Base-by-base conservation (phyloP, 2,329 filamentous ascomycete genomes). In the Hypoxylon sp. region DNA sequence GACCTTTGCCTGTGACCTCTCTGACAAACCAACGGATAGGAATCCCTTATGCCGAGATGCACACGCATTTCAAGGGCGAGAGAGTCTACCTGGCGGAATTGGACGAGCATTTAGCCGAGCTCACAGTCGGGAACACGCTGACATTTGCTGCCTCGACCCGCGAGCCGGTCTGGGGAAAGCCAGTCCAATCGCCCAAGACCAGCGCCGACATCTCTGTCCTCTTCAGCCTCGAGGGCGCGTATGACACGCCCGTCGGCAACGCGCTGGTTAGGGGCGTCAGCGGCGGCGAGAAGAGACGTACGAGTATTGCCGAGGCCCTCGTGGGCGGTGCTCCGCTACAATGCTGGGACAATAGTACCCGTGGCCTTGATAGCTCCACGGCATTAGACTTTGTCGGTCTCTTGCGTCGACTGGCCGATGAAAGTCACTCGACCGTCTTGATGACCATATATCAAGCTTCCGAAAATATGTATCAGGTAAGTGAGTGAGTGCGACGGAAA, bases 251-350 rank as follows among this genome's bases (percentile, higher is more conserved):
- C 13, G 89, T 93, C n/a, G 91, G 91, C 42, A 92, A 93, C 78
- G 91, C 92, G 78, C 92, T 88, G 75, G 82, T 93, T 31, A 88
- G 90, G 58, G 91, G 91, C 77, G 90, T 93, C 5, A 90, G 87
- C 24, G 91, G 91, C 76, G 91, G 91, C 74, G 91, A 93, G 83
- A 84, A 88, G 48, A 88, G 88, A 80, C 85, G 89, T 73, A 88
- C 88, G 24, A 88, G 86, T 70, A 88, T 90, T 65, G 84, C 87
- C 47, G 87, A 89, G 76, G 86, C 86, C 9, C 81, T 84, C 13
- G 78, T 89, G 6, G 85, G 85, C 3, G 83, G 83, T 24, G 84
- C 86, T 2, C 85, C 85, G 17, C 22, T 67, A 8, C 51, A 63
- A 44, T 65, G 42, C 80, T 70, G 66, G 66, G 59, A 64, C n/a